A percentile compares a stretch with the other conserved stretches of the same genome.
Evolutionary conservation across 176 grass and related monocot species (phyloP).

Genomic region (Raddia distichophylla): DNA sequence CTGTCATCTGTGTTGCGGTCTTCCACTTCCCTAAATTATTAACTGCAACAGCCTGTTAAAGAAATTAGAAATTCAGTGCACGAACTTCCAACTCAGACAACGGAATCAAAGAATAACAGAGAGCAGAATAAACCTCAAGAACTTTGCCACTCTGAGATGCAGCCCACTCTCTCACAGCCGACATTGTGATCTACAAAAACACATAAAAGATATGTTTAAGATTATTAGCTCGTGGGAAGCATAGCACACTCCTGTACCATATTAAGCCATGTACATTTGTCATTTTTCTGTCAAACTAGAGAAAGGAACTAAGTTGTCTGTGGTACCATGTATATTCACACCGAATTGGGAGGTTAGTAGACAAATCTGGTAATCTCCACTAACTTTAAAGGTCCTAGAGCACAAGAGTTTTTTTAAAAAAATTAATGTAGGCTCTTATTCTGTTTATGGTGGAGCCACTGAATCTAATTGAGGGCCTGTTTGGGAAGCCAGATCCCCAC

Average conservation of each 20-base stretch:
- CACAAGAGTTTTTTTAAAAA: neutral
- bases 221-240: slow-evolving; percentile 17
- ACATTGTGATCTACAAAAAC: slow-evolving; percentile 94
- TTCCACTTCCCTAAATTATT: slow-evolving; percentile 98
- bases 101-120: slow-evolving; percentile 21
- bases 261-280: neutral
- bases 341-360: neutral
- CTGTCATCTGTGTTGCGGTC: slow-evolving; percentile 89
- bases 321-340: slow-evolving; percentile 13
- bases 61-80: slow-evolving; percentile 39
- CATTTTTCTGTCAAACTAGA: neutral
- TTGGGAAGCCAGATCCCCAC: no score
- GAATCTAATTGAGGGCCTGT: neutral
- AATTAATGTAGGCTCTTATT: neutral
- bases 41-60: slow-evolving; percentile 85
- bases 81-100: slow-evolving; percentile 24
- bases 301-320: neutral
- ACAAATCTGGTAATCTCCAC: neutral
- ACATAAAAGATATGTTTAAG: neutral
- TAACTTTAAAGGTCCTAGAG: neutral
- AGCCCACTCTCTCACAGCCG: slow-evolving; percentile 96
- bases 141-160: slow-evolving; percentile 89
- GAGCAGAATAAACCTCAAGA: slow-evolving; percentile 71
- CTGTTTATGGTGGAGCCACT: slow-evolving; percentile 27
- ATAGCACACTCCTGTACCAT: slow-evolving; percentile 17